phyloP scores from a whole-genome alignment of 192 early-diverging fungal species.

The Gaertneriomyces sp. region DNA sequence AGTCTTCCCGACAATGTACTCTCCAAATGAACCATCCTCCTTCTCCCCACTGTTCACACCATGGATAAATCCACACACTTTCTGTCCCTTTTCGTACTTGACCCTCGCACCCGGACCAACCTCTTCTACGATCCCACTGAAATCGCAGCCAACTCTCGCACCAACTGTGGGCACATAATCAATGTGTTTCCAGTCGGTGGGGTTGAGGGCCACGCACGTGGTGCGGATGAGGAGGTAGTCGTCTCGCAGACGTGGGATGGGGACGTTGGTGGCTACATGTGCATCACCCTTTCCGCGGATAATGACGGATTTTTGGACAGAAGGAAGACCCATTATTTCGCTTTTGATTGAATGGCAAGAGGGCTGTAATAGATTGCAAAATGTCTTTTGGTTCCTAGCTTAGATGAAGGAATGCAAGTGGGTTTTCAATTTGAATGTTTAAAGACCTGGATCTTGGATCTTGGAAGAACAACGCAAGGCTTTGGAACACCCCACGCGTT shows the following conservation, averaged over 20 bases:
- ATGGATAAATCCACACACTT: constrained; percentile 26
- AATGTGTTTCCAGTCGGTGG: constrained; percentile 43
- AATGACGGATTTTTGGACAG: no score
- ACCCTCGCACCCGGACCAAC: constrained; percentile 18
- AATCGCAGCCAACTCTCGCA: constrained; percentile 25
- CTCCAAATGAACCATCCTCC: constrained; percentile 26
- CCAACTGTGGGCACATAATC: constrained; percentile 25
- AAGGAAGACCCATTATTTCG: no score
- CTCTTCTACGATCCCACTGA: constrained; percentile 25
- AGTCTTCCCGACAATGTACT: constrained; percentile 14
- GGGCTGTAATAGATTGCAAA: no score
- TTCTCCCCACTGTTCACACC: constrained; percentile 6
- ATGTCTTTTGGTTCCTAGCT: no score
- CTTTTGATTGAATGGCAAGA: no score
- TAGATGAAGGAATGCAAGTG: no score
- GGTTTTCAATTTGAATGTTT: no score
- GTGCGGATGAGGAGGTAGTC: constrained; percentile 31
- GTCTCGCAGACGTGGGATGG: constrained; percentile 13
- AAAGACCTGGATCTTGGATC: no score
- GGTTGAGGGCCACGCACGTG: constrained; percentile 28
- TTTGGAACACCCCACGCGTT: no score
- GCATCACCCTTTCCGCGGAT: no score
- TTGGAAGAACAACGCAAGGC: no score
- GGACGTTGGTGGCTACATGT: constrained; percentile 1
- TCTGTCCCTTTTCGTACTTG: constrained; percentile 23